Percentiles rank a stretch among this genome's conserved stretches.
These are phyloP conservation scores for Sophora flavescens DNA, from an alignment of 306 rosid species.

Conservation along the genomic window DNA sequence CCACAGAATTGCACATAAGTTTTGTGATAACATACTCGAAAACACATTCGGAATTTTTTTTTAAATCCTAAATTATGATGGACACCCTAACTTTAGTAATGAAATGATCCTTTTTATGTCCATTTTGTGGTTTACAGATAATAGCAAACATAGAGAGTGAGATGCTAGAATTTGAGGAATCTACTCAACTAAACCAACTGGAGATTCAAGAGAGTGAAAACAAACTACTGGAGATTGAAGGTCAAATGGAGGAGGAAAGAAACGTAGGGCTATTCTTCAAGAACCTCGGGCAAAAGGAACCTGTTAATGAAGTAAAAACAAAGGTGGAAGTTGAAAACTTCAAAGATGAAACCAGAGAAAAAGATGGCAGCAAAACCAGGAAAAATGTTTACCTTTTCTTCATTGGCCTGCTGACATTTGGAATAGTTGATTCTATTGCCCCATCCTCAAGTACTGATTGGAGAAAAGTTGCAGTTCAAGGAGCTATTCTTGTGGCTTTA, in stretches of 20 bases:
- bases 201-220: conserved; percentile 72
- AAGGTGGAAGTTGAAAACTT: conserved; percentile 61
- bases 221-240: conserved; percentile 66
- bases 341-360: conserved; percentile 55
- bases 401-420: conserved; percentile 63
- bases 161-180: conserved; percentile 85
- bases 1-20: no score
- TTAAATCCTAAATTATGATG: no score
- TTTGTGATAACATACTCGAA: no score
- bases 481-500: conserved; percentile 66
- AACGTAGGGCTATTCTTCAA: conserved; percentile 86
- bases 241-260: conserved; percentile 66
- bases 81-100: no score
- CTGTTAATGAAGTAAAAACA: conserved; percentile 50
- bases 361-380: conserved; percentile 61
- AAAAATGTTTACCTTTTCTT: conserved; percentile 70
- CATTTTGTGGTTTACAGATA: conserved; percentile 62
- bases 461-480: conserved; percentile 72
- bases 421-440: conserved; percentile 64
- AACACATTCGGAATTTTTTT: no score
- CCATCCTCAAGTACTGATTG: conserved; percentile 63
- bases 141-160: conserved; percentile 76
- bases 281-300: conserved; percentile 61
- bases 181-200: conserved; percentile 60
- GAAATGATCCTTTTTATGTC: conserved; percentile 18